Evolutionary conservation across 352 stramenopile species (phyloP), one percentile per base, ranked within the genome.

Genomic region (Globisporangium emineosum): DNA sequence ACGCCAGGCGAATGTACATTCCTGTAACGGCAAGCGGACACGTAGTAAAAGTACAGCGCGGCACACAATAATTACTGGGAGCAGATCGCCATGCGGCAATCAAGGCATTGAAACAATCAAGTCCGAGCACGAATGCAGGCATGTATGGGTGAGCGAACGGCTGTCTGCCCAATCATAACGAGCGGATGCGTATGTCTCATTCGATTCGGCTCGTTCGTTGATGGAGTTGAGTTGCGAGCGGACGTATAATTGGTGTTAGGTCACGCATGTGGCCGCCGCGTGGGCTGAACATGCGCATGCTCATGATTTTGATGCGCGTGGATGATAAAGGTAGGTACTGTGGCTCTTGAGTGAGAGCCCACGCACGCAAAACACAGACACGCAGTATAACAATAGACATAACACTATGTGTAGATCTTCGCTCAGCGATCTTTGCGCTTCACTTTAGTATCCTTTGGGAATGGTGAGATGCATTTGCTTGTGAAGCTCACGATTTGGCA

Each of bases 401-500:
- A 15, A n/a, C 13, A 45, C 7, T 37, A 13, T 5, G 12, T 19
- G 37, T 2, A 45, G 37, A 13, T 45, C 37, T 45, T 45, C 37
- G 37, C 37, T 45, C 49, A 55, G 35, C 49, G 49, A 35, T 55
- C 49, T 37, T 37, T 37, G 32, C 32, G 8, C 30, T 33, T 33
- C 30, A 33, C 30, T 33, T 33, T 9, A 33, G 1, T 33, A 9
- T 4, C 6, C 9, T 5, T 33, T 33, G 6, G 6, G 30, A 33
- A 5, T 37, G 33, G 8, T n/a, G n/a, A n/a, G 17, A 5, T 29
- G 6, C 27, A 17, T 5, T 40, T 40, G 51, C 51, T 57, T n/a
- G n/a, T 43, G 51, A 40, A 57, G 27, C 51, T 43, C 37, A 43
- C 51, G 51, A 57, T 43, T 19, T 19, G 2, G 27, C 50, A 53